Percentiles rank a stretch among this genome's conserved stretches.
These are phyloP conservation scores for Exidia glandulosa DNA, from an alignment of 768 basidiomycete genomes.

Conservation along the genomic window DNA sequence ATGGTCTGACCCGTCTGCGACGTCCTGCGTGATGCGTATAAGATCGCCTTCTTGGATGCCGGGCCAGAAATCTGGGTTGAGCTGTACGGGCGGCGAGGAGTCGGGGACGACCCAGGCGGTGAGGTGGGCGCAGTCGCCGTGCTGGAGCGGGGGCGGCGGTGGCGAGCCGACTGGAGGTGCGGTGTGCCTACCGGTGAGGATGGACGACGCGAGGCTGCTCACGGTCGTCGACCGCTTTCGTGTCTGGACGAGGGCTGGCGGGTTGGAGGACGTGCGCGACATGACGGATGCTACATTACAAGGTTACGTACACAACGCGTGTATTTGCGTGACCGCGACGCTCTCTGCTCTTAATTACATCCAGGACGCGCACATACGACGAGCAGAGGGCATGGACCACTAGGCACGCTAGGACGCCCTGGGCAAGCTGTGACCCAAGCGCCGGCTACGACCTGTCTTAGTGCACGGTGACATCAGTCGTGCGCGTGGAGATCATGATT, in stretches of 20 bases:
- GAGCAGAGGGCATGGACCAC: too few relatives aligned
- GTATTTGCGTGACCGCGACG: too few relatives aligned
- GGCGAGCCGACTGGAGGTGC: neutral
- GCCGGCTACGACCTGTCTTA: too few relatives aligned
- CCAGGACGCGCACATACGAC: too few relatives aligned
- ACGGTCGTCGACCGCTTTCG: neutral
- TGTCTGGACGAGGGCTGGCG: neutral
- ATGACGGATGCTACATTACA: too few relatives aligned
- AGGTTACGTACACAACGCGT: too few relatives aligned
- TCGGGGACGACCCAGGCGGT: constrained; percentile 68
- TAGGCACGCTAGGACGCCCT: too few relatives aligned
- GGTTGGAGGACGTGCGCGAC: neutral
- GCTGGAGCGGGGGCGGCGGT: constrained; percentile 30
- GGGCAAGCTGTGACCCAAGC: too few relatives aligned
- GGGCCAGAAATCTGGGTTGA: constrained; percentile 70
- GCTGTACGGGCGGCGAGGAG: constrained; percentile 44
- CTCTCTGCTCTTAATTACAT: too few relatives aligned
- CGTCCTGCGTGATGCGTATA: constrained; percentile 35
- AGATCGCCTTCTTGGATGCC: constrained; percentile 71
- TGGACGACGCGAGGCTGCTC: neutral
- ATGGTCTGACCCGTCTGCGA: constrained; percentile 28
- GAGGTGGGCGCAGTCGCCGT: constrained; percentile 52
- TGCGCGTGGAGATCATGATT: too few relatives aligned
- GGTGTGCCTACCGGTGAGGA: neutral
- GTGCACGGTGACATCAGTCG: too few relatives aligned